Evolutionary conservation across 495 filamentous ascomycete species (phyloP).

Genomic region (Pseudevernia furfuracea): DNA sequence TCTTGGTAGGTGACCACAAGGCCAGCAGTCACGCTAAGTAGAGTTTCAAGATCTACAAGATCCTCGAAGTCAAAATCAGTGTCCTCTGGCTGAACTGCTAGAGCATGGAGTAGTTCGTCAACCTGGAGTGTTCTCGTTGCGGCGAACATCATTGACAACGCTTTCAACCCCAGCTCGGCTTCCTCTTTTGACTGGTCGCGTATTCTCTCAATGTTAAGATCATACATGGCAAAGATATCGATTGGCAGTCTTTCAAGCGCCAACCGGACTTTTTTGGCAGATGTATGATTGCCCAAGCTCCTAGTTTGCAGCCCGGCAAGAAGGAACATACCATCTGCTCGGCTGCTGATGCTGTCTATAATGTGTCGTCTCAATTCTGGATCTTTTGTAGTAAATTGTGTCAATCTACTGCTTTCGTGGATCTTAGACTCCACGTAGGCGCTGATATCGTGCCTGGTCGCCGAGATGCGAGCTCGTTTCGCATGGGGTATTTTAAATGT

Average conservation of each 20-base stretch:
- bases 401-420: conserved; percentile 23
- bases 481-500: conserved; percentile 10
- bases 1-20: conserved; percentile 43
- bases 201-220: conserved; percentile 36
- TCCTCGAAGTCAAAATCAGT: conserved; percentile 33
- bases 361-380: conserved; percentile 31
- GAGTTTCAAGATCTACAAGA: conserved; percentile 30
- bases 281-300: conserved; percentile 33
- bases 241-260: conserved; percentile 31
- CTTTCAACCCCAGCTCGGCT: conserved; percentile 29
- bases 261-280: conserved; percentile 25
- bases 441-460: conserved; percentile 25
- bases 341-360: conserved; percentile 25
- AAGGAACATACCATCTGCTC: conserved; percentile 44
- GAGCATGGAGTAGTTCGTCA: conserved; percentile 40
- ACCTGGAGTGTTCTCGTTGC: conserved; percentile 34
- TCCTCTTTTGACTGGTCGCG: conserved; percentile 29
- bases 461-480: conserved; percentile 22
- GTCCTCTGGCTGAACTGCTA: conserved; percentile 34
- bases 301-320: conserved; percentile 42
- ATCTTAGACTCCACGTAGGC: conserved; percentile 26
- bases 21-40: conserved; percentile 43
- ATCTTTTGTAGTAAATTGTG: conserved; percentile 20
- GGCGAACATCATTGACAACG: conserved; percentile 39
- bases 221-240: conserved; percentile 32